Percentiles rank a stretch among this genome's conserved stretches.
Evolutionary conservation across 2,329 filamentous ascomycete species (phyloP).

Genomic region (Trichoderma endophyticum): DNA sequence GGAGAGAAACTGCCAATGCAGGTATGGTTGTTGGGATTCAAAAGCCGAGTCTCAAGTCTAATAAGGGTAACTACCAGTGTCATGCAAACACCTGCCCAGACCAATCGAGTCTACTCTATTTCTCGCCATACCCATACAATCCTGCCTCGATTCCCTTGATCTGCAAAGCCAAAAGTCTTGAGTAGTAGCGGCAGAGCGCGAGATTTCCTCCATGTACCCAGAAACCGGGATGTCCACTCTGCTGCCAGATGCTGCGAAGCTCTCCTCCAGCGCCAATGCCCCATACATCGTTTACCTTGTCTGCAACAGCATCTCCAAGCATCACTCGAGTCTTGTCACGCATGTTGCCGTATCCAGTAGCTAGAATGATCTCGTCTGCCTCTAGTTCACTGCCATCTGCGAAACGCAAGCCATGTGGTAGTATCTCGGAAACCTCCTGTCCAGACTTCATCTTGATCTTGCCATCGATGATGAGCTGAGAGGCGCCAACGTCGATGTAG

Average conservation of each 20-base stretch:
- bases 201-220: constrained; percentile 67
- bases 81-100: not conserved
- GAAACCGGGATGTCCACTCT: constrained; percentile 60
- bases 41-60: not conserved
- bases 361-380: constrained; percentile 62
- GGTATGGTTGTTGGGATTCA: not conserved
- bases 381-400: constrained; percentile 54
- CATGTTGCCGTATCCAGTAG: constrained; percentile 68
- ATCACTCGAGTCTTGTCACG: constrained; percentile 57
- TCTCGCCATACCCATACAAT: constrained; percentile 34
- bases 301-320: constrained; percentile 60
- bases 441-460: constrained; percentile 62
- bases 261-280: constrained; percentile 58
- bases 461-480: constrained; percentile 59
- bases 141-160: constrained; percentile 46
- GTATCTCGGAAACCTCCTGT: constrained; percentile 51
- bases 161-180: constrained; percentile 51
- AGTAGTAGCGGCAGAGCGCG: constrained; percentile 60
- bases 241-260: constrained; percentile 55
- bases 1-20: not conserved
- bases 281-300: constrained; percentile 58
- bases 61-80: not conserved
- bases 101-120: constrained; percentile 20
- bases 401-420: constrained; percentile 44
- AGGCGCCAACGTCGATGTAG: constrained; percentile 67